Conservation (phyloP, 2,329 filamentous ascomycete genomes). For the Aspergillus brasiliensis region DNA sequence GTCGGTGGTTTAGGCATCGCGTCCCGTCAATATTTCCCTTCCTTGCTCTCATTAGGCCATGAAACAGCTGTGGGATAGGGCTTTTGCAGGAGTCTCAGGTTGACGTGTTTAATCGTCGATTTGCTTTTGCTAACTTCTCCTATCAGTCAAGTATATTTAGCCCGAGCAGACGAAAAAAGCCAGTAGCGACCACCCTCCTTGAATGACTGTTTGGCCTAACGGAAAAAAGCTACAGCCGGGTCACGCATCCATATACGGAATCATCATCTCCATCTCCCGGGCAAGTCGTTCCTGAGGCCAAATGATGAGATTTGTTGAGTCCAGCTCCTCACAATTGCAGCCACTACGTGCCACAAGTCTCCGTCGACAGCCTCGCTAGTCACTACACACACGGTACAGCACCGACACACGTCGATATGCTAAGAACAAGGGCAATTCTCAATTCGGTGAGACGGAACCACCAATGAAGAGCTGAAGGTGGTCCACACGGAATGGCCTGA, state of each 20-base stretch:
- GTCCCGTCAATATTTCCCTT: not conserved
- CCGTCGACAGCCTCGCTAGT: not conserved
- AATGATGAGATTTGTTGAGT: not conserved
- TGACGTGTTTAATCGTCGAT: not conserved
- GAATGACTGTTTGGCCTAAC: not conserved
- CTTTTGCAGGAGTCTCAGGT: not conserved
- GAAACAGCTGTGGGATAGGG: not conserved
- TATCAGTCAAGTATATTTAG: not conserved
- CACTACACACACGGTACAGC: not conserved
- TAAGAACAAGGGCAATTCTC: not conserved
- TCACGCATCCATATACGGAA: not conserved
- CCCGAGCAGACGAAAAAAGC: not conserved
- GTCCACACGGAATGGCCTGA: not conserved
- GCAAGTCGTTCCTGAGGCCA: not conserved
- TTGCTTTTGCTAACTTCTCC: not conserved
- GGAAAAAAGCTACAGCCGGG: not conserved
- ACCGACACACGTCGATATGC: not conserved
- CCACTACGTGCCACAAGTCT: not conserved
- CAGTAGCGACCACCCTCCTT: too few species aligned
- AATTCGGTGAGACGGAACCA: not conserved
- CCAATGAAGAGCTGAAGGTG: not conserved
- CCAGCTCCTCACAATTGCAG: not conserved
- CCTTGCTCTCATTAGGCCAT: not conserved
- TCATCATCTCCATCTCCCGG: not conserved
- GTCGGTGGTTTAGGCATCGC: not conserved